Evolutionary conservation across 2,329 filamentous ascomycete genomes (phyloP).

Genomic region (Drechslera avenae): DNA sequence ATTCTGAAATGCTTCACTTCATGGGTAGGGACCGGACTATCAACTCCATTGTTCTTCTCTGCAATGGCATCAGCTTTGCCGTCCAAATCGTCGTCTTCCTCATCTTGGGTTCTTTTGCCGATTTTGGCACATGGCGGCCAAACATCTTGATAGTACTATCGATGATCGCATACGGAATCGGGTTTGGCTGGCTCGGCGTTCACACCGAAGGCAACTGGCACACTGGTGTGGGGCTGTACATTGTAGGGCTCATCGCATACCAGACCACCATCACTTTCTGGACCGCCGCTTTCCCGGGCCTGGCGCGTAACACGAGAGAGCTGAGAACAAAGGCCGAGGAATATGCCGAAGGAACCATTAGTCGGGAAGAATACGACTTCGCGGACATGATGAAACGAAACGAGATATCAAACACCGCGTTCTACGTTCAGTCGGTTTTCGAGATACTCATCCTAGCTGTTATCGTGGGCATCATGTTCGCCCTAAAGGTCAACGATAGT

Average conservation of each 20-base stretch:
- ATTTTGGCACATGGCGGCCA: constrained; percentile 67
- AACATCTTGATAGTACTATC: constrained; percentile 65
- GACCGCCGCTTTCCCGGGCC: constrained; percentile 65
- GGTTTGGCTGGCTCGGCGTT: constrained; percentile 71
- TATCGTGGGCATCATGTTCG: constrained; percentile 56
- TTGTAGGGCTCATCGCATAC: constrained; percentile 69
- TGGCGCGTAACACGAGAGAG: constrained; percentile 60
- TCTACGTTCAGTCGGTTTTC: constrained; percentile 66
- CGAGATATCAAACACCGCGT: constrained; percentile 66
- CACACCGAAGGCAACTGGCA: constrained; percentile 66
- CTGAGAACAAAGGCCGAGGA: constrained; percentile 59
- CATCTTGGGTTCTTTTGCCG: constrained; percentile 60
- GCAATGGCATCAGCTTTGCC: constrained; percentile 71
- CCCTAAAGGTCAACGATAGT: constrained; percentile 63
- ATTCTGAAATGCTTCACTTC: constrained; percentile 60
- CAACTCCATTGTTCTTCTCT: constrained; percentile 61
- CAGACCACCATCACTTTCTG: constrained; percentile 72
- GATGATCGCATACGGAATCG: constrained; percentile 56
- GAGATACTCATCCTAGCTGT: constrained; percentile 56
- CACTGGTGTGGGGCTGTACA: constrained; percentile 65
- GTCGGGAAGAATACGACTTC: constrained; percentile 63
- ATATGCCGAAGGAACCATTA: constrained; percentile 56
- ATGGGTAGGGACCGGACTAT: constrained; percentile 54
- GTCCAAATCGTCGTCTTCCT: constrained; percentile 66
- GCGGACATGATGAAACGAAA: constrained; percentile 61